phyloP scores from a whole-genome alignment of 164 flowering plant species.

The Chimonanthus salicifolius region DNA sequence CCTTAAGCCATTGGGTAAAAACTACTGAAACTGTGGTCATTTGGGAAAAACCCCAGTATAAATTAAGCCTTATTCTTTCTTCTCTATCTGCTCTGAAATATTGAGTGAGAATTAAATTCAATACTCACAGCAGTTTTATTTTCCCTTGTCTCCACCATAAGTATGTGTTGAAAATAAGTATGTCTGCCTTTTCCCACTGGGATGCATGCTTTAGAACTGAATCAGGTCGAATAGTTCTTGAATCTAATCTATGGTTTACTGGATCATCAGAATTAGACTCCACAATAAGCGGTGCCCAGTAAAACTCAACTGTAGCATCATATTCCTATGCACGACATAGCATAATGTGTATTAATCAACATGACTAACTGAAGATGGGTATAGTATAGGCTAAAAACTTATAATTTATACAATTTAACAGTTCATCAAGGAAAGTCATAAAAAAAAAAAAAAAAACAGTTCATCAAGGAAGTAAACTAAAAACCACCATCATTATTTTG shows the following conservation, averaged over 20 bases:
- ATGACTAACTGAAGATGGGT: not conserved
- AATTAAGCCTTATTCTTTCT: not conserved
- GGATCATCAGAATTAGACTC: constrained; percentile 92
- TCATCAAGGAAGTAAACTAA: too few relatives aligned
- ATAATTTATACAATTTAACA: too few relatives aligned
- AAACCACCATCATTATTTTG: too few relatives aligned
- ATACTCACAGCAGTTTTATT: constrained; percentile 71
- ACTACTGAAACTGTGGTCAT: not conserved
- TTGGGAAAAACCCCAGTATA: not conserved
- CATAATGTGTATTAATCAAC: not conserved
- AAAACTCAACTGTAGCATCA: constrained; percentile 88
- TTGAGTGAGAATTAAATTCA: not conserved
- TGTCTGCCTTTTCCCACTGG: constrained; percentile 84
- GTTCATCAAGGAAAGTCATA: too few relatives aligned
- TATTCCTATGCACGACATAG: constrained; percentile 36
- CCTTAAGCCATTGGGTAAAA: not conserved
- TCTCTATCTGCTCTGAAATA: not conserved
- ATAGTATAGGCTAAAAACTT: not conserved
- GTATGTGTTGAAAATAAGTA: constrained; percentile 82
- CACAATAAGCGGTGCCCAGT: constrained; percentile 93
- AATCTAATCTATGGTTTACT: constrained; percentile 73
- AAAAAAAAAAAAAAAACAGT: too few relatives aligned
- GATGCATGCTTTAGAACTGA: constrained; percentile 67
- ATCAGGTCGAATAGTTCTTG: constrained; percentile 78
- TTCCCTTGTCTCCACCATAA: constrained; percentile 99